Evolutionary conservation across 306 rosid genomes (phyloP).

Genomic region (Fragaria ananassa): DNA sequence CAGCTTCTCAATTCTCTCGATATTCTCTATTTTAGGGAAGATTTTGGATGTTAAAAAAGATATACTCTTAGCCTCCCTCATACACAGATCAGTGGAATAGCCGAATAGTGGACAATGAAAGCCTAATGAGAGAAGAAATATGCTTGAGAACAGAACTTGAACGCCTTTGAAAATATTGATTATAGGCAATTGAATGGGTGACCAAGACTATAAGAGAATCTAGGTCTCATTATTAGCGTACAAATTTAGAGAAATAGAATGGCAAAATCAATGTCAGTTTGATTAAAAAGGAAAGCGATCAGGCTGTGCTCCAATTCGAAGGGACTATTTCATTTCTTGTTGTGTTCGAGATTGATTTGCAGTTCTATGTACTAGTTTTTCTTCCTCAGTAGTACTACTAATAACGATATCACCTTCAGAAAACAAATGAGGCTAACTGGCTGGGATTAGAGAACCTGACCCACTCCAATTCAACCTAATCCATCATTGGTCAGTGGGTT

Average conservation of each 20-base stretch:
- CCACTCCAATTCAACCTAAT: conserved; percentile 5
- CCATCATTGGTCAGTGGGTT: neutral
- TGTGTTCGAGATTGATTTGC: neutral
- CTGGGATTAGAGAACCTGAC: neutral
- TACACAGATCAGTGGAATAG: no score
- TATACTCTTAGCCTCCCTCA: no score
- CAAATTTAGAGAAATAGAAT: neutral
- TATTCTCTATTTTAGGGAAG: no score
- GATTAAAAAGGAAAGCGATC: neutral
- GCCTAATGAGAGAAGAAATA: no score
- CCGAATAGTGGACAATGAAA: no score
- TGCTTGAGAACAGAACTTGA: neutral
- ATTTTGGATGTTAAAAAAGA: no score
- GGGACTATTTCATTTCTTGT: neutral
- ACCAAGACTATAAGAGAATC: neutral
- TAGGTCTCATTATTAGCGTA: neutral
- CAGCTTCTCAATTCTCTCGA: no score
- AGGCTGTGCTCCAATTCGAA: neutral
- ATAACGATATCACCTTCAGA: neutral
- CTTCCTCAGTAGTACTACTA: neutral
- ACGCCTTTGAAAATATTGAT: neutral
- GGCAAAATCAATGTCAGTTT: neutral
- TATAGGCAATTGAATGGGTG: neutral
- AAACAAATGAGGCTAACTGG: no score
- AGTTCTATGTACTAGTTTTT: neutral